Evolutionary conservation across 345 rosid species (phyloP), one percentile per base, ranked within the genome.

Genomic region (Moricandia moricandioides): DNA sequence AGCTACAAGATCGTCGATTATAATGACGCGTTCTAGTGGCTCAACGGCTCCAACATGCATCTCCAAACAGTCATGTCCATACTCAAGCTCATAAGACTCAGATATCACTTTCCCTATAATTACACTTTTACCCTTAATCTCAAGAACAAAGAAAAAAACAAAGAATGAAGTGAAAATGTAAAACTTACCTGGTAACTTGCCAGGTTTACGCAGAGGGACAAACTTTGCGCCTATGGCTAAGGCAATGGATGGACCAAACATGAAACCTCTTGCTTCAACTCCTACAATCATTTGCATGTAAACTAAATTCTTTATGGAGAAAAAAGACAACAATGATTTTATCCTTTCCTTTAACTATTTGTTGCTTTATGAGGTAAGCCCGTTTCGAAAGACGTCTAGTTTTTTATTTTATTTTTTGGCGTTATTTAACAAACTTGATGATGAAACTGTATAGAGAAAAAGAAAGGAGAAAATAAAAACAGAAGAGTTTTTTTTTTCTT

Each of bases 181-280:
- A 34, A 16, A 0, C 0, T 9, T 33, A 89, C 98, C 98, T 24
- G 96, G 98, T 76, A 92, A 77, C 63, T 92, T 90, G 66, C 78
- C 79, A 8, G 94, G 92, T 82, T 92, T 92, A 62, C 98, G 81
- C n/a, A 92, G 70, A 58, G 94, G 98, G 64, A 90, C 84, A 70
- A 92, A 90, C 85, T 92, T 92, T 13, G 94, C 96, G 66, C 92
- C 94, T 6, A 92, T 86, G 31, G 94, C 96, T 84, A 92, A 82
- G 0, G 97, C 97, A 78, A 92, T 86, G 17, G 97, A 81, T 29
- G 94, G 91, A 30, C 91, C 97, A 66, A 90, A 90, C 65, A 92
- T 79, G 71, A 92, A 92, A 31, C 97, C 97, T 73, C 97, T 81
- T 12, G 97, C 96, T 81, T 92, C 97, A 58, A 90, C 83, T 49